These are phyloP conservation scores for Dalbergia oliveri DNA, from an alignment of 306 rosid species.

Conservation along the genomic window DNA sequence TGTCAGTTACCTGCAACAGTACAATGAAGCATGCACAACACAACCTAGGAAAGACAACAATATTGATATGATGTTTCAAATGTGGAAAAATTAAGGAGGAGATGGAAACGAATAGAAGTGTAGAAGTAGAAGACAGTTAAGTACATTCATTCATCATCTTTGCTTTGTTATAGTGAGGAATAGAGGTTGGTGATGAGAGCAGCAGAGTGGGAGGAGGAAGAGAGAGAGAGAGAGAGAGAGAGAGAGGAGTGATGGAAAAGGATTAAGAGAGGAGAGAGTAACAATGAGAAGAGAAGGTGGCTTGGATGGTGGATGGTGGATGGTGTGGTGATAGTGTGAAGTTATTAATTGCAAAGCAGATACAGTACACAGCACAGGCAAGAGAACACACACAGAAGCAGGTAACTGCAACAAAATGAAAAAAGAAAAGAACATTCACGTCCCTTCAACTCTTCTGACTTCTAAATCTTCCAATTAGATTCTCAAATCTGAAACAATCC, in stretches of 20 bases:
- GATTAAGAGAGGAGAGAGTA: too few relatives aligned
- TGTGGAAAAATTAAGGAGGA: slow-evolving; percentile 31
- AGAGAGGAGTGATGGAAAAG: neutral
- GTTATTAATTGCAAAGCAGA: slow-evolving; percentile 65
- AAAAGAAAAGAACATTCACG: too few relatives aligned
- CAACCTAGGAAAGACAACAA: neutral
- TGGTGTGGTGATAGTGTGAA: slow-evolving; percentile 38
- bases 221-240: neutral
- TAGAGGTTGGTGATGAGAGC: slow-evolving; percentile 27
- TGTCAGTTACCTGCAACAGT: neutral
- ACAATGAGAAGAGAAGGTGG: neutral
- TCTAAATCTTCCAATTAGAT: too few relatives aligned
- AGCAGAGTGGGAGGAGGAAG: slow-evolving; percentile 27
- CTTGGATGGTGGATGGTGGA: neutral
- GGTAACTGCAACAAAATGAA: too few relatives aligned
- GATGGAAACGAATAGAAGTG: neutral
- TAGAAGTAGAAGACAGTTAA: neutral
- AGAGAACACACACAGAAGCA: neutral
- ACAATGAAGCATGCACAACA: slow-evolving; percentile 10
- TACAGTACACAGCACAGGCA: neutral
- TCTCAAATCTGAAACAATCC: too few relatives aligned
- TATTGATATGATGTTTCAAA: neutral
- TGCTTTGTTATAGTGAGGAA: slow-evolving; percentile 31
- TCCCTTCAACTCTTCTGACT: too few relatives aligned
- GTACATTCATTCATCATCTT: slow-evolving; percentile 38